Evolutionary conservation across 2,329 filamentous ascomycete species (phyloP), one percentile per base, ranked within the genome.

Genomic region (Epichloe baconii): DNA sequence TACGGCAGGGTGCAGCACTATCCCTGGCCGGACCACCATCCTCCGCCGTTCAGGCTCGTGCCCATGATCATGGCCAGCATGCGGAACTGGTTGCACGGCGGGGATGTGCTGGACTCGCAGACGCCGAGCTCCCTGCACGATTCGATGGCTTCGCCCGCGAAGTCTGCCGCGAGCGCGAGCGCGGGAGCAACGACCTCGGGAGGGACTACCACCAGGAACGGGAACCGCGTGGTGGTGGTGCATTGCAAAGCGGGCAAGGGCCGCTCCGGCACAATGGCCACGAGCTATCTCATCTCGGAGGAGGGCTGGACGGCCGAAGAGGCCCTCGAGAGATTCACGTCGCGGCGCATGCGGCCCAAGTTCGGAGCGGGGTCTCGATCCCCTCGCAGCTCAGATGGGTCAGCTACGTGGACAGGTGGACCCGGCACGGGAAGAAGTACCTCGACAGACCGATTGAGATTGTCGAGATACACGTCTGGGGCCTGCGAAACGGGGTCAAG

Each of bases 161-260:
- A 12, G 8, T 34, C 23, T 15, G 6, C 17, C n/a, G 15, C 26
- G 12, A 44, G 6, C 37, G 15, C 4, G 49, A 19, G 19, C 19
- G 19, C 19, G 19, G 52, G 21, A 35, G 44, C 35, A 17, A 51
- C 44, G 35, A 7, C 37, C 19, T 15, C 21, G 36, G 44, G 21
- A 17, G 12, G 43, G 26, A 17, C 12, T 1, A 31, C 4, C 57
- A 64, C 38, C 46, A 66, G 65, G 48, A 62, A 68, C 36, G 63
- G 62, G 44, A 65, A 67, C 38, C 75, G 88, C 36, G 88, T 97
- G 0, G 85, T 85, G 0, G 90, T 97, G 6, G 88, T 97, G 7
- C 93, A 98, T 67, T 97, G 93, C 73, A 97, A 97, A 65, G 93
- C 93, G 1, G 93, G 93, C 3, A 98, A 98, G 68, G 93, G 93